Percentiles rank a stretch among this genome's conserved stretches.
Evolutionary conservation across 176 grass and related monocot genomes (phyloP).

Genomic region (Echinochloa phyllopogon): DNA sequence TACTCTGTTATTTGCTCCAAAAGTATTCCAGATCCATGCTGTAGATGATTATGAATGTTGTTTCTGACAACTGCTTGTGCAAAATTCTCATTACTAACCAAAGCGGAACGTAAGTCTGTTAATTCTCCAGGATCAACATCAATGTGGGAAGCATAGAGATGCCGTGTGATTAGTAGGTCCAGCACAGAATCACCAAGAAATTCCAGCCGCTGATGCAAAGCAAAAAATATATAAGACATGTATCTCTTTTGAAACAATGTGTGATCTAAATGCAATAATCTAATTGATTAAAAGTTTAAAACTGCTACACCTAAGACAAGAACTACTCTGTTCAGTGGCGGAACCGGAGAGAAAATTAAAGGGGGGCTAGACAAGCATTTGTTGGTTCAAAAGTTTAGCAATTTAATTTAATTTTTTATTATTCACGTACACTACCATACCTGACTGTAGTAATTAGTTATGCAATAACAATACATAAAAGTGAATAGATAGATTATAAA

Average conservation of each 20-base stretch:
- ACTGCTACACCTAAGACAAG: conserved; percentile 1
- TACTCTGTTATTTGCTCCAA: conserved; percentile 83
- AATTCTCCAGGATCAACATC: conserved; percentile 89
- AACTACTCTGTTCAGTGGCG: neutral
- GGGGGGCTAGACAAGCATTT: no score
- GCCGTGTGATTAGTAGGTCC: conserved; percentile 80
- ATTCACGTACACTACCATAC: no score
- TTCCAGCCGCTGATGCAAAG: conserved; percentile 76
- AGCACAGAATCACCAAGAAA: conserved; percentile 95
- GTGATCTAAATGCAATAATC: conserved; percentile 14
- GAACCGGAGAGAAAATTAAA: no score
- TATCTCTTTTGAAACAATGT: conserved; percentile 5
- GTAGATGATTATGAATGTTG: conserved; percentile 76
- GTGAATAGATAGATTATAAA: no score
- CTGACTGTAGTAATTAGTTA: no score
- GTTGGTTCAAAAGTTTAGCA: no score
- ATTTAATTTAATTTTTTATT: no score
- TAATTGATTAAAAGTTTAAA: conserved; percentile 6
- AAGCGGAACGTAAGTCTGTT: conserved; percentile 84
- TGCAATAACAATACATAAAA: no score
- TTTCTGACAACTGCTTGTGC: conserved; percentile 81
- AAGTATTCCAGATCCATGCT: conserved; percentile 86
- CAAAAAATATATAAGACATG: conserved; percentile 15
- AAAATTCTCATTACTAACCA: conserved; percentile 91
- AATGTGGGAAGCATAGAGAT: conserved; percentile 73